Evolutionary conservation across 2,329 filamentous ascomycete species (phyloP).

Genomic region (Clarireedia paspali): DNA sequence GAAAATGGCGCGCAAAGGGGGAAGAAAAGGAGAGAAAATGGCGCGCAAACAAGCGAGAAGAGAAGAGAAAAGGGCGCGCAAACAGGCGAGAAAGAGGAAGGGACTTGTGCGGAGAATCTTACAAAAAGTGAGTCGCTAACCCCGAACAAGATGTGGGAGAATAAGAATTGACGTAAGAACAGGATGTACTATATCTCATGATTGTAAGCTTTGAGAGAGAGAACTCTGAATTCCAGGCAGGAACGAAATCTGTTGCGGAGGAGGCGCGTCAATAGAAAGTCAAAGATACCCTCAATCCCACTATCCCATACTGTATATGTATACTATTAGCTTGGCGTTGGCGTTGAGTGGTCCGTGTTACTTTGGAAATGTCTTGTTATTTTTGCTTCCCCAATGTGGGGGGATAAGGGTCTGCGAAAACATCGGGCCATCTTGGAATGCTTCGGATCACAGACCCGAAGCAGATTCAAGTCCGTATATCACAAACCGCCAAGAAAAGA

Average conservation of each 20-base stretch:
- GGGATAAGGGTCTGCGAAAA: no score
- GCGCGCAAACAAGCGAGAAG: not conserved
- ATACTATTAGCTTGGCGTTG: no score
- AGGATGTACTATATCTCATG: conserved; percentile 44
- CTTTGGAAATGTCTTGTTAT: no score
- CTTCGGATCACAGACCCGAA: no score
- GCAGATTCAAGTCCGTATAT: no score
- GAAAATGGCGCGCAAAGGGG: not conserved
- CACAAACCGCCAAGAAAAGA: no score
- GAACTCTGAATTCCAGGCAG: not conserved
- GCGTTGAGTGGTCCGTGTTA: no score
- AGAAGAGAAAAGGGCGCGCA: conserved; percentile 3
- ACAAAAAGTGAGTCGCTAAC: conserved; percentile 22
- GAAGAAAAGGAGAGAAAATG: conserved; percentile 3
- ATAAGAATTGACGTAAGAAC: conserved; percentile 2
- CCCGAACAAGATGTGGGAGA: not conserved
- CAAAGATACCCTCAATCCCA: no score
- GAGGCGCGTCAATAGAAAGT: not conserved
- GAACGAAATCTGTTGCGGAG: not conserved
- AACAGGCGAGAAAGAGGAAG: conserved; percentile 6
- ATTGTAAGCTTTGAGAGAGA: conserved; percentile 33
- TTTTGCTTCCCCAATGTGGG: no score
- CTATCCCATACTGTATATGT: no score
- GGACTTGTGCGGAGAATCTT: conserved; percentile 24
- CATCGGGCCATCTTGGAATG: no score